Base-by-base conservation (phyloP, 2,329 filamentous ascomycete species). In the Ceratocystis cubensis region DNA sequence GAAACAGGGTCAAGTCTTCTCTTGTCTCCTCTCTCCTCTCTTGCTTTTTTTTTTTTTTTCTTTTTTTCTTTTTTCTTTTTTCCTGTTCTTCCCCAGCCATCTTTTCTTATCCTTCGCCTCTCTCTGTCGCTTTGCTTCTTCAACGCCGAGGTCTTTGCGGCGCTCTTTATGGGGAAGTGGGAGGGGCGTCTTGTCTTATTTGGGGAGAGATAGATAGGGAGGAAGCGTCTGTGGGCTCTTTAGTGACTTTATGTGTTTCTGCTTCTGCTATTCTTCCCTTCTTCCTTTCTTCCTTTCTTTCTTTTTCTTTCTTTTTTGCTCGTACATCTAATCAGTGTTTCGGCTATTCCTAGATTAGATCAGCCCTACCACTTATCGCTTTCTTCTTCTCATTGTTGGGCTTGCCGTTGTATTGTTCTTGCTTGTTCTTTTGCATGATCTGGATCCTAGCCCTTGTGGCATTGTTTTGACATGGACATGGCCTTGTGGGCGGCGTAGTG, bases 321-420 rank as follows among this genome's bases (percentile, higher is more conserved):
- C 46, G 22, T 50, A 50, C 22, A 50, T 50, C 46, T 20, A 22
- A 50, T 50, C 50, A 30, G 50, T 22, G 50, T 57, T 57, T 57
- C 50, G 50, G 50, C 22, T 57, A 57, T 57, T 57, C 50, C 50
- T 57, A 17, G 22, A 57, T 57, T 28, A 57, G 50, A 57, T 57
- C 50, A 57, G 50, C 50, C 50, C 50, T 57, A 57, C 50, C 50
- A 57, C 22, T 25, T 57, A 1, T 33, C 25, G 22, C 22, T 28
- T 57, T 57, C 46, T n/a, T 2, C 3, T n/a, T 50, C n/a, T 22
- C 22, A 50, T 20, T 50, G 46, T 50, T 50, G 45, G 50, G 13
- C 28, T 2, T 15, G 50, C 10, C 50, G 50, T 57, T 28, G 50
- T 28, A 57, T 57, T 57, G 50, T 57, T 57, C 50, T 57, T 20